Base-by-base conservation (phyloP, 352 stramenopile species). In the Globisporangium canariense region DNA sequence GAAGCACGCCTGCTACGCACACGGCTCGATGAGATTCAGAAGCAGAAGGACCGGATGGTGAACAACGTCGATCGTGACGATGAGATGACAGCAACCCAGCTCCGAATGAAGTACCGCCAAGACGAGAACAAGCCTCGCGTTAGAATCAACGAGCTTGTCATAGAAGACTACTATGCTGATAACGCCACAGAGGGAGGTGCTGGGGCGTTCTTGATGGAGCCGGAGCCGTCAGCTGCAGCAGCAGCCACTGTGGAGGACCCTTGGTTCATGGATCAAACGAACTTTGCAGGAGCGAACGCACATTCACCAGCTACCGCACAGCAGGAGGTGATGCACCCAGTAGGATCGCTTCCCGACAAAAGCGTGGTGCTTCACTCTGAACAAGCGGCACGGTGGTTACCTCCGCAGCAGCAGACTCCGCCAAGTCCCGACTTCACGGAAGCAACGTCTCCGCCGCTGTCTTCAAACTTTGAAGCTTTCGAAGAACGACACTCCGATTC, bases 71-170 rank as follows among this genome's bases (percentile, higher is more conserved):
- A 73, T 11, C 67, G 65, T 14, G 83, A 90, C 41, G 80, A 90
- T 46, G 67, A 86, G n/a, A 34, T 93, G 46, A 83, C 78, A 16
- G 80, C 75, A 5, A 79, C 72, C 2, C 77, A 90, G 30, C 67
- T 90, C 43, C 76, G 77, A 30, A 70, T 64, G 18, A 82, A 79
- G 58, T 83, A 91, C 38, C 66, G 76, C 8, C 65, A 74, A 36
- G 69, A 83, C 1, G 73, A 73, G 10, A 66, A 81, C 16, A 76
- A 83, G 43, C 74, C 76, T 0, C 81, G 78, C 20, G 62, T 92
- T 58, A 79, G 83, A 18, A 93, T 93, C 62, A 93, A 91, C 46
- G 86, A 93, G 64, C 73, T 96, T 4, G 76, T 96, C 11, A 96
- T 96, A 34, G 88, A 96, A 64, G 78, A 96, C 32, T 96, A 94